phyloP scores from a whole-genome alignment of 345 rosid genomes.

The Arabis hirsuta region DNA sequence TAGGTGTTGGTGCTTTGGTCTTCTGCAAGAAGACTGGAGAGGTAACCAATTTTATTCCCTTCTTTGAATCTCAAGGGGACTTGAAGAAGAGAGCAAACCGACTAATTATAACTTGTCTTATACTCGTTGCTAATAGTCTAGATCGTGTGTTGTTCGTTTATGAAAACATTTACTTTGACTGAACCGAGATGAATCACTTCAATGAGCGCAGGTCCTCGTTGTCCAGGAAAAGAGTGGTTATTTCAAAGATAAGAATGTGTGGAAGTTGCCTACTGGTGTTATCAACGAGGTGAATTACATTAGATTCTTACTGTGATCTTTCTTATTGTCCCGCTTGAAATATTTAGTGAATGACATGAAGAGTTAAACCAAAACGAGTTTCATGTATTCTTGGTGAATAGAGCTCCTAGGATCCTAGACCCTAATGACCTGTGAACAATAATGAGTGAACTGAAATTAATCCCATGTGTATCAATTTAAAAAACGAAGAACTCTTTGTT shows the following conservation, averaged over 20 bases:
- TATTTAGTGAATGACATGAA: constrained; percentile 4
- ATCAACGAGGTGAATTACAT: constrained; percentile 59
- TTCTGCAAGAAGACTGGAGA: constrained; percentile 52
- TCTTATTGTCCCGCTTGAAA: neutral
- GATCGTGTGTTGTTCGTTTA: neutral
- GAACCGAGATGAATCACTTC: constrained; percentile 8
- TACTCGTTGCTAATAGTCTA: neutral
- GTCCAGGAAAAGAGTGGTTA: constrained; percentile 72
- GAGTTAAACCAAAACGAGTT: neutral
- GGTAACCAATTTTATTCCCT: constrained; percentile 43
- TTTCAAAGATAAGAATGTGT: constrained; percentile 58
- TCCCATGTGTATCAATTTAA: no score
- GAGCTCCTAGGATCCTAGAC: neutral
- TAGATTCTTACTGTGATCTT: neutral
- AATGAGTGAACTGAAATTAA: no score
- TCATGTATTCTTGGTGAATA: neutral
- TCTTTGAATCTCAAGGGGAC: constrained; percentile 16
- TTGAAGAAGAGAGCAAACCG: neutral
- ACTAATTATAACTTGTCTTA: neutral
- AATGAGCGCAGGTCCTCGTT: constrained; percentile 64
- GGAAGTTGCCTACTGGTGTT: constrained; percentile 92
- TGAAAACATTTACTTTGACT: neutral
- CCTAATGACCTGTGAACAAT: neutral
- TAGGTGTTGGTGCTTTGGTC: constrained; percentile 76
- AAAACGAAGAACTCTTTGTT: neutral